Conservation (phyloP, 208 protist genomes). For the Porcisia hertigi region DNA sequence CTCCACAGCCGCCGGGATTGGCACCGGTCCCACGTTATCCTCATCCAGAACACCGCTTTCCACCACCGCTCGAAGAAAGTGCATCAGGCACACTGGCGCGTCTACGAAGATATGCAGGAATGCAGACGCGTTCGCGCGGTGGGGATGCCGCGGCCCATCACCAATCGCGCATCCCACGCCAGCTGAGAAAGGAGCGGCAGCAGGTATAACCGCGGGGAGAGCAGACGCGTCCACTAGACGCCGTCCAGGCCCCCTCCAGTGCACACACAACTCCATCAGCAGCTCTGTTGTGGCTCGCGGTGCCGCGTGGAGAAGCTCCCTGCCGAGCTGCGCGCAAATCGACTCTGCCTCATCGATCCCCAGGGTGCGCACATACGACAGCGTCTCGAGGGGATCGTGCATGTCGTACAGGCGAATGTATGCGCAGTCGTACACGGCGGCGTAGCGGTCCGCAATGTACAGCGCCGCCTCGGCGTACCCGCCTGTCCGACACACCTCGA, state of each 20-base stretch:
- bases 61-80: conserved; percentile 92
- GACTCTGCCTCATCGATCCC: conserved; percentile 83
- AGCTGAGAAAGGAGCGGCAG: not conserved
- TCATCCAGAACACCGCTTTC: conserved; percentile 48
- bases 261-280: conserved; percentile 68
- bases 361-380: conserved; percentile 74
- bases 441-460: conserved; percentile 81
- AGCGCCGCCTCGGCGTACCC: conserved; percentile 91
- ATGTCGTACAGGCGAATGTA: conserved; percentile 89
- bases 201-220: not conserved
- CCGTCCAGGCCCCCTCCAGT: conserved; percentile 58
- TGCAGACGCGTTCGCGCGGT: conserved; percentile 63
- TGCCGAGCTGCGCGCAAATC: conserved; percentile 88
- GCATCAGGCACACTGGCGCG: conserved; percentile 80
- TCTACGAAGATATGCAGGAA: conserved; percentile 94
- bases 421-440: conserved; percentile 83
- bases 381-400: conserved; percentile 46
- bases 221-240: conserved; percentile 18
- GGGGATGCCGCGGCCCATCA: conserved; percentile 24
- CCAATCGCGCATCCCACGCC: not conserved
- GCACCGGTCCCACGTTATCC: conserved; percentile 9
- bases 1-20: not conserved
- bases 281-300: conserved; percentile 63
- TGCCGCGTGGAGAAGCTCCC: conserved; percentile 48
- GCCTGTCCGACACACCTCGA: conserved; percentile 92